phyloP scores from a whole-genome alignment of 352 stramenopile genomes.

The Hyaloperonospora brassicae region DNA sequence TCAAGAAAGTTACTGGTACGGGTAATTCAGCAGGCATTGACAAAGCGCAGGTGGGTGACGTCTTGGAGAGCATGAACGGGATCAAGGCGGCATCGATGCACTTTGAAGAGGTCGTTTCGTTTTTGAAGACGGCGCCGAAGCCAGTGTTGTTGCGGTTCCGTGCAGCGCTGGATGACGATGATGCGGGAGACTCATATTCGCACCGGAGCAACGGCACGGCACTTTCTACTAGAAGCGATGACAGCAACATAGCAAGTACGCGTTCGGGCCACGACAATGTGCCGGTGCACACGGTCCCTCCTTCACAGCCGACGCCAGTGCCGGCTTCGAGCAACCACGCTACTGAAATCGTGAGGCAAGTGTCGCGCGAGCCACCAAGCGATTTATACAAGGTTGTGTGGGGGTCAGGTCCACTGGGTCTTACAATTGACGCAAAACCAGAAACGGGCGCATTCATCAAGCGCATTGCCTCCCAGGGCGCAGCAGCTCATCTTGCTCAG shows the following conservation, averaged over 20 bases:
- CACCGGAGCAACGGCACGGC: slow-evolving; percentile 29
- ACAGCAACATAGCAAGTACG: slow-evolving; percentile 10
- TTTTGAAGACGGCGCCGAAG: slow-evolving; percentile 75
- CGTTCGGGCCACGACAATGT: slow-evolving; percentile 29
- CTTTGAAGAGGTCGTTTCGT: slow-evolving; percentile 77
- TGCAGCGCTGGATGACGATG: slow-evolving; percentile 34
- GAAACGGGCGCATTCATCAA: slow-evolving; percentile 71
- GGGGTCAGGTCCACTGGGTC: slow-evolving; percentile 59
- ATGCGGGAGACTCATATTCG: slow-evolving; percentile 19
- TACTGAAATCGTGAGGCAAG: slow-evolving; percentile 28
- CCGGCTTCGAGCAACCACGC: slow-evolving; percentile 13
- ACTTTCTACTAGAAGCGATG: slow-evolving; percentile 22
- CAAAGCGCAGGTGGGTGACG: slow-evolving; percentile 73
- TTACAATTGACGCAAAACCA: slow-evolving; percentile 76
- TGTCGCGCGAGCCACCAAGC: slow-evolving; percentile 26
- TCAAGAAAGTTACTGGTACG: slow-evolving; percentile 84
- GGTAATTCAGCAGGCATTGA: slow-evolving; percentile 73
- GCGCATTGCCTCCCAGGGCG: slow-evolving; percentile 63
- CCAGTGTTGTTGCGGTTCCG: slow-evolving; percentile 67
- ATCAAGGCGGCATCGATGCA: slow-evolving; percentile 55
- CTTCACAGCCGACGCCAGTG: slow-evolving; percentile 9
- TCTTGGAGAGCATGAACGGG: slow-evolving; percentile 77
- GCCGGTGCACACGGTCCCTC: slow-evolving; percentile 15
- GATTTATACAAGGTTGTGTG: slow-evolving; percentile 78
- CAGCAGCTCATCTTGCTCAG: slow-evolving; percentile 61